Evolutionary conservation across 192 early-diverging fungal genomes (phyloP).

Genomic region (Thamnidium elegans): DNA sequence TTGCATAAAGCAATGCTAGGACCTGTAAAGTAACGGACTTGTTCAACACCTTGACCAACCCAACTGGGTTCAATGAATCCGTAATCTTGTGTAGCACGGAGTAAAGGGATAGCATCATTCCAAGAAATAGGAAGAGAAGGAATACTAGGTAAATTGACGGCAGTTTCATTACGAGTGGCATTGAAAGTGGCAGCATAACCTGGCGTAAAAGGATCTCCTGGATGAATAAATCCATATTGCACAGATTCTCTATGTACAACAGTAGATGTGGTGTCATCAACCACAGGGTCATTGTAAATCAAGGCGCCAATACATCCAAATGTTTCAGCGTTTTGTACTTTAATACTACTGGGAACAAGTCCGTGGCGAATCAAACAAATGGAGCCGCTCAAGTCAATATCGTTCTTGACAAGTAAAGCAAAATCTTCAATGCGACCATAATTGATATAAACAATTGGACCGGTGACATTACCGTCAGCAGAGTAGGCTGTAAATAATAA

Average conservation of each 20-base stretch:
- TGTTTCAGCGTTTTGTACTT: slow-evolving; percentile 52
- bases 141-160: slow-evolving; percentile 47
- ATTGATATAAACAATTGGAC: slow-evolving; percentile 60
- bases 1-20: slow-evolving; percentile 46
- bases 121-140: slow-evolving; percentile 66
- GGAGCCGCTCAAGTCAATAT: slow-evolving; percentile 37
- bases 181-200: slow-evolving; percentile 34
- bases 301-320: slow-evolving; percentile 54
- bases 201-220: slow-evolving; percentile 61
- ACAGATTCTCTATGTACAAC: slow-evolving; percentile 8
- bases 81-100: slow-evolving; percentile 40
- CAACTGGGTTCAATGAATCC: slow-evolving; percentile 38
- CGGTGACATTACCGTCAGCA: slow-evolving; percentile 58
- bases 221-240: slow-evolving; percentile 12
- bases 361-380: slow-evolving; percentile 59
- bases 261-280: neutral
- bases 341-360: slow-evolving; percentile 45
- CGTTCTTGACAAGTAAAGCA: slow-evolving; percentile 27
- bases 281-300: slow-evolving; percentile 61
- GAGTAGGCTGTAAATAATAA: slow-evolving; percentile 39
- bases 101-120: slow-evolving; percentile 48
- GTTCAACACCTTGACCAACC: slow-evolving; percentile 43
- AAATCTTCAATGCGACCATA: slow-evolving; percentile 59
- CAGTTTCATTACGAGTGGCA: slow-evolving; percentile 41
- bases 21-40: slow-evolving; percentile 54